Evolutionary conservation across 495 filamentous ascomycete genomes (phyloP).

Genomic region (Penicillium riverlandense): DNA sequence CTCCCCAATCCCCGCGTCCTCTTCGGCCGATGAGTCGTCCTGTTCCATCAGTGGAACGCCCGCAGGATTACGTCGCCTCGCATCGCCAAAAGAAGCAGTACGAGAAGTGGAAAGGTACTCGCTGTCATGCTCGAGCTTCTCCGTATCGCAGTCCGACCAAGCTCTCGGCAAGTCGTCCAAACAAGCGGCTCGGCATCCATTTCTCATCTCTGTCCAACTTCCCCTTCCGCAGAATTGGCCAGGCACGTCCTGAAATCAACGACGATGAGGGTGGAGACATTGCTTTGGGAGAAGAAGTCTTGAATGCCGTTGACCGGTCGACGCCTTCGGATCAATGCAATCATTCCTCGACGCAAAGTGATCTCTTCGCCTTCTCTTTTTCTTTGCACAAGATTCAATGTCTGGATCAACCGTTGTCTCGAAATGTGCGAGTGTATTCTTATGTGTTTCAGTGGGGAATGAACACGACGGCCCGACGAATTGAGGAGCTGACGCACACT

Average conservation of each 20-base stretch:
- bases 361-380: slow-evolving; percentile 8
- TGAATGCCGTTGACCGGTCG: neutral
- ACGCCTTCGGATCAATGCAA: neutral
- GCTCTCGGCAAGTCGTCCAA: neutral
- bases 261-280: neutral
- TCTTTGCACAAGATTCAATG: slow-evolving; percentile 7
- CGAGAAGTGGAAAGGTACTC: slow-evolving; percentile 14
- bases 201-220: slow-evolving; percentile 1
- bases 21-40: neutral
- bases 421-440: neutral
- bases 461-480: neutral
- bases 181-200: neutral
- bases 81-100: slow-evolving; percentile 10
- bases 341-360: neutral
- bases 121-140: neutral
- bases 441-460: slow-evolving; percentile 3
- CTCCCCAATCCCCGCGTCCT: neutral
- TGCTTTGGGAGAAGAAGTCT: neutral
- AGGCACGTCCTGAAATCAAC: neutral
- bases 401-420: neutral
- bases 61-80: slow-evolving; percentile 6
- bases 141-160: slow-evolving; percentile 6
- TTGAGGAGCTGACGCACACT: neutral
- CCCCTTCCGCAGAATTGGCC: neutral
- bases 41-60: slow-evolving; percentile 8